Evolutionary conservation across 176 grass and related monocot genomes (phyloP), one percentile per base, ranked within the genome.

Genomic region (Musa beccarii): DNA sequence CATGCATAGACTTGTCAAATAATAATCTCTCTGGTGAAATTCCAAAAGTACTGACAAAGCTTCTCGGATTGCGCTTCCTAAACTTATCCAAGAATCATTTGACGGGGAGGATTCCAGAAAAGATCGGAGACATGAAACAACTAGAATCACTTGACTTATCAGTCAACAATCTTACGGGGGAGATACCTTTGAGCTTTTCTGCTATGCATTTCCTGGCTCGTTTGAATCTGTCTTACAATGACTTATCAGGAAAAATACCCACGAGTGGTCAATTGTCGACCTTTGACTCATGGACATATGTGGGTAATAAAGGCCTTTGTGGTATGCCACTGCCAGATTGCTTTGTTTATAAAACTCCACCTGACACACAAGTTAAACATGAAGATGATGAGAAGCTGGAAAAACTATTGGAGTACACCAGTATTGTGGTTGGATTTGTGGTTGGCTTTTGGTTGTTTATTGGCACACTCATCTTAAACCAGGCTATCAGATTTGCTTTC

Each of bases 191-290:
- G 0, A 64, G 59, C 59, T 14, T 76, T 2, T 76, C 59, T 49
- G 3, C 56, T 34, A 9, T 76, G 22, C 2, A 59, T 64, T 77
- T 49, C 22, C 15, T 63, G 24, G 52, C 19, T 10, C 10, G 22
- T 28, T 52, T 76, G 74, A 76, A 76, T 51, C 64, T 22, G 17
- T 76, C 74, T 8, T 19, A 77, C n/a, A 77, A 77, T 15, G 11
- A 52, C 12, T 61, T 77, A 10, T 25, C 8, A 22, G 52, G 75
- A 64, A 52, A 34, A 77, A 77, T 77, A 15, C 59, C 75, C 8
- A 23, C 75, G 3, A 59, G 75, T 8, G 17, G 3, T 52, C 75
- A 77, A 19, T 49, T 77, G 2, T 61, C 61, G 11, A 77, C 59
- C 6, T 22, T 65, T 43, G 28, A 53, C 21, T 49, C 73, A 16